These are phyloP conservation scores for Wallacemonas sp. DNA, from an alignment of 208 protist genomes.

Conservation along the genomic window DNA sequence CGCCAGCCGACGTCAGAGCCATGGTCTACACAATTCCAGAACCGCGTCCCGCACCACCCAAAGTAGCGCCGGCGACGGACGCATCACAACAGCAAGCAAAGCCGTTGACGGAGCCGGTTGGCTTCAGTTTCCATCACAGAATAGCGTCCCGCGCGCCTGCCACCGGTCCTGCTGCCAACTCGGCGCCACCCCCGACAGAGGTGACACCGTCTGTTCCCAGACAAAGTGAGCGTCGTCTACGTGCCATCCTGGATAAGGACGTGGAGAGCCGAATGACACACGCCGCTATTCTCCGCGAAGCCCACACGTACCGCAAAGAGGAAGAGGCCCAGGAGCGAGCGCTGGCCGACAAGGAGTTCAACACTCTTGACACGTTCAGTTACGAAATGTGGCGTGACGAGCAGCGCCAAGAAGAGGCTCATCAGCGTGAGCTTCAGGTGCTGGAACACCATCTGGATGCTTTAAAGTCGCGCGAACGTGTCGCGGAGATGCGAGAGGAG, in stretches of 20 bases:
- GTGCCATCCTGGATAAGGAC: conserved; percentile 31
- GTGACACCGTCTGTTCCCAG: conserved; percentile 19
- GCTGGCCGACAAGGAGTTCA: conserved; percentile 48
- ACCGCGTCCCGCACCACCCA: conserved; percentile 39
- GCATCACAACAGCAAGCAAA: conserved; percentile 5
- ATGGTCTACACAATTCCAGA: conserved; percentile 74
- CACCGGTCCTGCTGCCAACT: neutral
- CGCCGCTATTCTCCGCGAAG: conserved; percentile 63
- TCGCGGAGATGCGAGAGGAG: neutral
- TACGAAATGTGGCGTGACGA: conserved; percentile 64
- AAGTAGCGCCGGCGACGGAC: conserved; percentile 5
- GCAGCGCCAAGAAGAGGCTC: conserved; percentile 34
- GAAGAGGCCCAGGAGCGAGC: conserved; percentile 32
- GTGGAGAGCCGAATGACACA: conserved; percentile 47
- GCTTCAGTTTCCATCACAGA: conserved; percentile 35
- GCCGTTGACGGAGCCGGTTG: conserved; percentile 25
- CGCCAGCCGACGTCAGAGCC: conserved; percentile 69
- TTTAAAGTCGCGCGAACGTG: conserved; percentile 6
- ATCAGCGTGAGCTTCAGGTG: conserved; percentile 22
- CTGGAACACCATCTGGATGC: conserved; percentile 42
- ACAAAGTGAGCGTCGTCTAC: neutral
- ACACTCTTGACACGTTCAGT: conserved; percentile 36
- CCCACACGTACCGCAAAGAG: conserved; percentile 38
- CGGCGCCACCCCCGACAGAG: neutral
- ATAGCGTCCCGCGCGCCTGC: neutral